Conservation (phyloP, 2,329 filamentous ascomycete genomes). For the Ilyonectria sp. region DNA sequence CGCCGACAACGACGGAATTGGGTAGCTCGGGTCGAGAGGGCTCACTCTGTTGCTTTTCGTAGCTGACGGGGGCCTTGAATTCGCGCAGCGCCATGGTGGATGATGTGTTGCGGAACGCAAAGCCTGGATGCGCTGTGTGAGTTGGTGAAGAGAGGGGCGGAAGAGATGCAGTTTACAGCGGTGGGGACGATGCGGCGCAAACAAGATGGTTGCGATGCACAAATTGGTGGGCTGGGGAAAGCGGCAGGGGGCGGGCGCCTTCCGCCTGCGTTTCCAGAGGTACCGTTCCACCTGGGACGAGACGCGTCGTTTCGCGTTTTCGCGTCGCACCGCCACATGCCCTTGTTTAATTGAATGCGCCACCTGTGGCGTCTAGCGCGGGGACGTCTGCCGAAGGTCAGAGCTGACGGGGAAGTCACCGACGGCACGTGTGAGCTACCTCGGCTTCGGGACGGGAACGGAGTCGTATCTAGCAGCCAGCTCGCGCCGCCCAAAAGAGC, state of each 20-base stretch:
- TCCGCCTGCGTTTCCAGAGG: neutral
- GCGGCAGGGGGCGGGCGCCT: slow-evolving; percentile 42
- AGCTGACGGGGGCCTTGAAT: slow-evolving; percentile 85
- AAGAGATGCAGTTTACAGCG: slow-evolving; percentile 19
- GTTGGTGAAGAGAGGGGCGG: slow-evolving; percentile 26
- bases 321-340: slow-evolving; percentile 47
- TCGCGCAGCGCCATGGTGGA: slow-evolving; percentile 86
- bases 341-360: slow-evolving; percentile 47
- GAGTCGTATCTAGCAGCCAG: slow-evolving; percentile 32
- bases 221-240: slow-evolving; percentile 52
- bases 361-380: slow-evolving; percentile 31
- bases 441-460: slow-evolving; percentile 49
- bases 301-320: slow-evolving; percentile 56
- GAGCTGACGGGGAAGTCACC: slow-evolving; percentile 45
- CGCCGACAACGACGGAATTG: slow-evolving; percentile 20
- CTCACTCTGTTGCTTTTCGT: slow-evolving; percentile 87
- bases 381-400: slow-evolving; percentile 26
- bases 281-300: neutral
- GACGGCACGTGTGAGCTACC: slow-evolving; percentile 55
- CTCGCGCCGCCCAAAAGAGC: slow-evolving; percentile 28
- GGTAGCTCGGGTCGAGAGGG: slow-evolving; percentile 32
- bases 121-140: slow-evolving; percentile 33
- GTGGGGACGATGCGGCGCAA: slow-evolving; percentile 28
- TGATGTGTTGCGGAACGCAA: slow-evolving; percentile 38
- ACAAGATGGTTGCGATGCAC: slow-evolving; percentile 46